Conservation (phyloP, 2,329 filamentous ascomycete genomes). For the Aspergillus thermomutatus region DNA sequence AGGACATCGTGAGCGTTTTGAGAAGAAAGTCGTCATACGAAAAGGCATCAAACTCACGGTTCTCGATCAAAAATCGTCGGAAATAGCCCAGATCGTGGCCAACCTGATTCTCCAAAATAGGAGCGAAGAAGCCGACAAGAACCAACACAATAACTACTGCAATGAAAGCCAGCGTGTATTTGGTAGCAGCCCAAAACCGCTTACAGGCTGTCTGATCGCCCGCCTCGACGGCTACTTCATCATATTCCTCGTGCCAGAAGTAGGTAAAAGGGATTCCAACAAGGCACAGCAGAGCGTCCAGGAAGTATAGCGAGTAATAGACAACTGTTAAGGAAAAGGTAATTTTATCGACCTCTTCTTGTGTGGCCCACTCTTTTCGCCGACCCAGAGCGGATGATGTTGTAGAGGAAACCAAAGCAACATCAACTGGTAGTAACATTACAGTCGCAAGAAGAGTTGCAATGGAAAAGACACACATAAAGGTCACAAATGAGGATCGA, state of each 20-base stretch:
- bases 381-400: constrained; percentile 69
- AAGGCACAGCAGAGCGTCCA: constrained; percentile 86
- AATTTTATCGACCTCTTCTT: constrained; percentile 73
- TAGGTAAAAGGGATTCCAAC: constrained; percentile 92
- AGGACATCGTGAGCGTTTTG: not conserved
- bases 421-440: constrained; percentile 88
- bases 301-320: constrained; percentile 88
- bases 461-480: constrained; percentile 81
- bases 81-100: constrained; percentile 85
- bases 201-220: constrained; percentile 68
- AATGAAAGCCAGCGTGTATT: constrained; percentile 86
- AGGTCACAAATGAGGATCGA: constrained; percentile 74
- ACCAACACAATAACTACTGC: constrained; percentile 73
- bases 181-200: constrained; percentile 77
- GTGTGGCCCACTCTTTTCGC: constrained; percentile 94
- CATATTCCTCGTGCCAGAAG: constrained; percentile 97
- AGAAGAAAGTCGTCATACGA: not conserved
- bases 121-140: constrained; percentile 90
- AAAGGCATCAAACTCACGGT: constrained; percentile 53
- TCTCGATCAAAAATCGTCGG: constrained; percentile 76
- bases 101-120: constrained; percentile 65
- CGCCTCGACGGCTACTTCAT: constrained; percentile 80
- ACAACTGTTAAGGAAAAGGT: constrained; percentile 77
- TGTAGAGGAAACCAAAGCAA: constrained; percentile 89
- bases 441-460: constrained; percentile 87